Evolutionary conservation across 108 stramenopile genomes (phyloP).

Genomic region (Chaetoceros tenuissimus): DNA sequence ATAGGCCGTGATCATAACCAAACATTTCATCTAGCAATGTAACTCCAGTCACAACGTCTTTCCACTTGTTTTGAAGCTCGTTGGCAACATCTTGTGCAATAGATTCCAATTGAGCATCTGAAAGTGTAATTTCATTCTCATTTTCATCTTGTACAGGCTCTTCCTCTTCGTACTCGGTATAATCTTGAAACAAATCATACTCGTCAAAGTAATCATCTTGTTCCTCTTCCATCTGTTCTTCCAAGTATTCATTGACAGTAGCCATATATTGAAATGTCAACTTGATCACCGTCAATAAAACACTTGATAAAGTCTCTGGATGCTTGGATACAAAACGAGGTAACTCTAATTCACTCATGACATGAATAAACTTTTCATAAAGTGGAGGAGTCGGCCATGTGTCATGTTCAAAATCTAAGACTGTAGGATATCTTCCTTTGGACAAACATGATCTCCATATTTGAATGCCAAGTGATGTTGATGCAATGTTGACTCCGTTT

Average conservation of each 20-base stretch:
- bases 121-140: conserved; percentile 8
- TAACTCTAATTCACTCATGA: conserved; percentile 31
- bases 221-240: conserved; percentile 5
- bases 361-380: conserved; percentile 21
- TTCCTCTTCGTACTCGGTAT: conserved; percentile 7
- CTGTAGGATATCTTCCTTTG: conserved; percentile 15
- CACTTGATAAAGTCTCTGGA: conserved; percentile 40
- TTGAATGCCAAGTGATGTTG: conserved; percentile 10
- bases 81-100: conserved; percentile 32
- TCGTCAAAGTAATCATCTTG: conserved; percentile 20
- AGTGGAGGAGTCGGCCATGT: conserved; percentile 54
- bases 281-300: conserved; percentile 38
- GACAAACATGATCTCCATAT: conserved; percentile 14
- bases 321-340: conserved; percentile 51
- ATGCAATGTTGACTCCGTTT: too few species aligned
- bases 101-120: conserved; percentile 17
- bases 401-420: conserved; percentile 7
- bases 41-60: conserved; percentile 38
- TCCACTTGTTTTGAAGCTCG: conserved; percentile 33
- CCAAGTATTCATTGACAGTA: conserved; percentile 11
- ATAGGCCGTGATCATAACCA: conserved; percentile 52
- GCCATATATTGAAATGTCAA: conserved; percentile 25
- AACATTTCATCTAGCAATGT: conserved; percentile 47
- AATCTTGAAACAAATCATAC: neutral
- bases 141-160: conserved; percentile 7